Conservation (phyloP, 257 asterid species). For the Ajuga chamaepitys region DNA sequence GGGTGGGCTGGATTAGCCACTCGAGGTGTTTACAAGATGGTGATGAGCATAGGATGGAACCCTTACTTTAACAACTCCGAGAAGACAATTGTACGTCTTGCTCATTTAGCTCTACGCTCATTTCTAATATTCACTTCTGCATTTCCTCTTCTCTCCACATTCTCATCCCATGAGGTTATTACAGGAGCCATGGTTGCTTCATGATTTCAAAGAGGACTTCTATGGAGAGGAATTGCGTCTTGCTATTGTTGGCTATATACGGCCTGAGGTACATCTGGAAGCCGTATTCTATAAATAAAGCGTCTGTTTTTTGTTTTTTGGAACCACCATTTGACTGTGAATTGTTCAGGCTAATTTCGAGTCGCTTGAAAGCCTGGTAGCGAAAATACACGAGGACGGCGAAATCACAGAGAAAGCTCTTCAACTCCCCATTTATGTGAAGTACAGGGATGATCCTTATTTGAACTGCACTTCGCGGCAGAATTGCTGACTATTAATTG, state of each 20-base stretch:
- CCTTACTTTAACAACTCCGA: conserved; percentile 87
- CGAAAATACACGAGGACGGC: conserved; percentile 66
- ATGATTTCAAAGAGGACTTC: conserved; percentile 71
- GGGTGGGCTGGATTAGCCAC: conserved; percentile 80
- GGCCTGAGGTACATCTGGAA: conserved; percentile 65
- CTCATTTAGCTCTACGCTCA: background rate
- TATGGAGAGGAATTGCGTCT: conserved; percentile 83
- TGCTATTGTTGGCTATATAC: conserved; percentile 70
- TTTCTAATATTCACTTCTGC: background rate
- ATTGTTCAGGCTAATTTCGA: conserved; percentile 55
- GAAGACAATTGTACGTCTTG: conserved; percentile 77
- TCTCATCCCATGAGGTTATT: conserved; percentile 4
- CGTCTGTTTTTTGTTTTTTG: too few relatives aligned
- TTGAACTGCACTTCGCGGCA: conserved; percentile 19
- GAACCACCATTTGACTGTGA: background rate
- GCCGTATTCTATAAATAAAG: background rate
- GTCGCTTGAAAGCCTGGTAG: conserved; percentile 65
- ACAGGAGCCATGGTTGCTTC: conserved; percentile 98
- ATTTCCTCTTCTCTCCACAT: background rate
- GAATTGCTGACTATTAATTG: background rate
- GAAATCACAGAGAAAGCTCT: conserved; percentile 67
- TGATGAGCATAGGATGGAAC: conserved; percentile 96
- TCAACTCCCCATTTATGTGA: conserved; percentile 50
- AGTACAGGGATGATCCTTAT: conserved; percentile 54
- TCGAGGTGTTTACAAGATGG: conserved; percentile 83